Conservation (phyloP, 495 filamentous ascomycete genomes). For the Penicillium bialowiezense region DNA sequence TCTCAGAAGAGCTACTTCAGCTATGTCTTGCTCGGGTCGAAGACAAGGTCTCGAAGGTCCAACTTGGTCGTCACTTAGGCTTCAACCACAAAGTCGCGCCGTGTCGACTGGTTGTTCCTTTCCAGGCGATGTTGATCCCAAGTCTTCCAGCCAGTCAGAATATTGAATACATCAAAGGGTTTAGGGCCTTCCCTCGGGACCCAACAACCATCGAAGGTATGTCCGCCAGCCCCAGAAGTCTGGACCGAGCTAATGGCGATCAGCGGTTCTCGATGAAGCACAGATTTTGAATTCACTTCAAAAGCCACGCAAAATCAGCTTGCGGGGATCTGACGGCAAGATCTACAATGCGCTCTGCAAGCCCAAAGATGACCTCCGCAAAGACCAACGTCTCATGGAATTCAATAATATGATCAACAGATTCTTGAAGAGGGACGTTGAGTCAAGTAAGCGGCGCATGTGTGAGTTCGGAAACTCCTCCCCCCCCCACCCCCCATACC, state of each 20-base stretch:
- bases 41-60: constrained; percentile 65
- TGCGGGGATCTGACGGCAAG: constrained; percentile 83
- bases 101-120: constrained; percentile 79
- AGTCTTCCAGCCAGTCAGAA: constrained; percentile 75
- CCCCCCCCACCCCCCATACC: not conserved
- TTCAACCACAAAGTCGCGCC: constrained; percentile 84
- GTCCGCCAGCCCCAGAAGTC: constrained; percentile 22
- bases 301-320: constrained; percentile 85
- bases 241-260: constrained; percentile 31
- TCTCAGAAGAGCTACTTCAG: constrained; percentile 77
- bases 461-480: constrained; percentile 42
- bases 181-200: constrained; percentile 75
- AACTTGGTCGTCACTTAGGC: constrained; percentile 67
- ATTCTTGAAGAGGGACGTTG: constrained; percentile 83
- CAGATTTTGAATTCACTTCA: constrained; percentile 88
- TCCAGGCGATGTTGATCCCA: constrained; percentile 79
- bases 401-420: constrained; percentile 98
- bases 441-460: constrained; percentile 78
- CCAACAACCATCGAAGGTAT: constrained; percentile 58
- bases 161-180: constrained; percentile 62
- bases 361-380: constrained; percentile 94
- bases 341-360: constrained; percentile 91
- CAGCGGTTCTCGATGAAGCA: constrained; percentile 76
- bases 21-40: constrained; percentile 75
- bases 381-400: constrained; percentile 97